phyloP scores from a whole-genome alignment of 23 red algal genomes.

The Gracilaria domingensis region DNA sequence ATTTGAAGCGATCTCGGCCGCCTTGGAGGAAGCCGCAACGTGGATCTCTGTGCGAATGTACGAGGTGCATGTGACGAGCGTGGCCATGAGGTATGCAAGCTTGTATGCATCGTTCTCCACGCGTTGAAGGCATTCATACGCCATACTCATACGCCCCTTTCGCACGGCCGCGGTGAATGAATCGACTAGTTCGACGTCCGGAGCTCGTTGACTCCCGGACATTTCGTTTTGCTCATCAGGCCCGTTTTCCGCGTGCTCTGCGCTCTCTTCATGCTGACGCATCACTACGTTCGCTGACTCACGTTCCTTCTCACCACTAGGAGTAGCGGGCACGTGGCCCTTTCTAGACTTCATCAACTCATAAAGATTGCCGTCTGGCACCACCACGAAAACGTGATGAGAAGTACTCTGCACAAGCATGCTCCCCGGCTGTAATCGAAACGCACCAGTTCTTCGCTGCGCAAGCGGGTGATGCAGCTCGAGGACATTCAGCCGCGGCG shows the following conservation, averaged over 20 bases:
- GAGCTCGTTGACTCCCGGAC: not conserved
- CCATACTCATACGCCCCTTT: conserved; percentile 40
- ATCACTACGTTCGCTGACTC: not conserved
- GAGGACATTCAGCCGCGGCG: conserved; percentile 57
- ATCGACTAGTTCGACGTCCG: conserved; percentile 45
- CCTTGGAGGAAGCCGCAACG: conserved; percentile 57
- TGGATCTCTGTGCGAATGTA: conserved; percentile 67
- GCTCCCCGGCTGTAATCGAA: conserved; percentile 52
- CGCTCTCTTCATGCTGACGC: not conserved
- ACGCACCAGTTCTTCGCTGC: conserved; percentile 38
- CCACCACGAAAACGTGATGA: conserved; percentile 49
- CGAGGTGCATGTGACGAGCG: conserved; percentile 44
- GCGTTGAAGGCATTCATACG: conserved; percentile 55
- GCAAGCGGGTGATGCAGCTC: conserved; percentile 65
- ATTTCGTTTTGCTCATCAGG: not conserved
- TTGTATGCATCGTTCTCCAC: conserved; percentile 50
- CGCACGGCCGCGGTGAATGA: conserved; percentile 49
- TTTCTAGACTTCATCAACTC: conserved; percentile 65
- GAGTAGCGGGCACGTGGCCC: not conserved
- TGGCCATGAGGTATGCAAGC: conserved; percentile 66
- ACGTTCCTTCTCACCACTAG: not conserved
- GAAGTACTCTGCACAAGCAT: conserved; percentile 55
- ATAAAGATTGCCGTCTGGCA: conserved; percentile 58
- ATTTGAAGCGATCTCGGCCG: conserved; percentile 59
- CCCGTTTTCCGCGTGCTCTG: not conserved